Base-by-base conservation (phyloP, 768 basidiomycete species). In the Coprinopsis cinerea region DNA sequence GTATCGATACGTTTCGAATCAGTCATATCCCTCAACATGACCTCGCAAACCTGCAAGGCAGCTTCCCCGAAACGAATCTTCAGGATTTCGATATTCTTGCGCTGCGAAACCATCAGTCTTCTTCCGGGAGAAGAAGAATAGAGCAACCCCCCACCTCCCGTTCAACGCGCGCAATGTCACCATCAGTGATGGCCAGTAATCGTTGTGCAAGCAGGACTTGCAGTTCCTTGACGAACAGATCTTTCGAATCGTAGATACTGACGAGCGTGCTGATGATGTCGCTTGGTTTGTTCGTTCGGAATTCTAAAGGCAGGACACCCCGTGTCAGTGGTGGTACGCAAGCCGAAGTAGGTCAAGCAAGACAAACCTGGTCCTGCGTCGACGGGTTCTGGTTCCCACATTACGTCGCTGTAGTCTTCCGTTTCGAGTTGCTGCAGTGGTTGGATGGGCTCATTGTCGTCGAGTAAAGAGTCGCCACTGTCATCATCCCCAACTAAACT, bases 21-120 rank as follows among this genome's bases (percentile, higher is more conserved):
- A 2, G 91, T 87, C 82, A 98, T 88, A 64, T 99, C 96, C 61
- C 84, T 89, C 61, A 98, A 70, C 96, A 99, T 98, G 48, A 99
- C 93, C 62, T 98, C 95, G 71, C 94, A 97, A 4, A 92, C 88
- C 63, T 96, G 92, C 49, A 99, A 67, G 2, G 92, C 83, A 1
- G 83, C 76, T 59, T 98, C 96, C 18, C 96, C 96, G 59, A 99
- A 99, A 2, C 96, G 85, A 48, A 94, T 79, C 70, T 98, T 98
- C 53, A 99, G 69, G 36, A 94, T 89, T 64, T 96, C 94, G 52
- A 98, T 82, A 59, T 91, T 96, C 20, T 87, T 78, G 17, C 94
- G 82, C 92, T 98, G 58, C 9, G 41, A 30, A 30, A 24, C 50
- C 1, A 47, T 39, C 36, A 46, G 54, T 10, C 55, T 49, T n/a